These are phyloP conservation scores for Elsinoe perseae DNA, from an alignment of 2,329 filamentous ascomycete genomes.

Conservation along the genomic window DNA sequence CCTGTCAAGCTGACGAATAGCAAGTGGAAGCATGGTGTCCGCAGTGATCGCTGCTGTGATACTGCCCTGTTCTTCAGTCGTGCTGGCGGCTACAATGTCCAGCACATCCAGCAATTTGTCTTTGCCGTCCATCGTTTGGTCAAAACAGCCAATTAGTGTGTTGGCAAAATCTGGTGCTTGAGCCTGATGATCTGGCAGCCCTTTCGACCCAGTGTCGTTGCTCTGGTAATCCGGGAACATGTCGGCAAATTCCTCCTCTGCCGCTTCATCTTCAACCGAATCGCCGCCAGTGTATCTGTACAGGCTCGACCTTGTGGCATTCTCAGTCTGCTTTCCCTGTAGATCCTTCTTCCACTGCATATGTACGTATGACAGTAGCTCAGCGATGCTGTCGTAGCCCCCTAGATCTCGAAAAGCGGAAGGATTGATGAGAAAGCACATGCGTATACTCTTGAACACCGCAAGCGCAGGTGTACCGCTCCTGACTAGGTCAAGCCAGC, in stretches of 20 bases:
- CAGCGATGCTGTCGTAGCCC: slow-evolving; percentile 9
- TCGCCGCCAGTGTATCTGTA: slow-evolving; percentile 76
- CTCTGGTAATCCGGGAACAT: slow-evolving; percentile 59
- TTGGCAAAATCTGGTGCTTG: slow-evolving; percentile 23
- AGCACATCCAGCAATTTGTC: slow-evolving; percentile 21
- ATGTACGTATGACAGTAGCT: slow-evolving; percentile 10
- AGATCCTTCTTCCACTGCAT: slow-evolving; percentile 64
- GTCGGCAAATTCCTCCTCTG: slow-evolving; percentile 66
- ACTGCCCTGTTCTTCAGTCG: neutral
- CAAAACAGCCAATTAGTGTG: slow-evolving; percentile 22
- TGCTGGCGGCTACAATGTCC: slow-evolving; percentile 12
- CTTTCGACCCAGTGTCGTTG: neutral
- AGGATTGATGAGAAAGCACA: neutral
- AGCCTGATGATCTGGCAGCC: neutral
- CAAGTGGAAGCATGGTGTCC: neutral
- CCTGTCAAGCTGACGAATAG: slow-evolving; percentile 8
- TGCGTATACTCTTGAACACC: neutral
- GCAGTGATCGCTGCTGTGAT: neutral
- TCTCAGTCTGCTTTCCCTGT: slow-evolving; percentile 65
- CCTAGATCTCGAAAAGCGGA: neutral
- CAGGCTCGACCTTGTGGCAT: slow-evolving; percentile 64
- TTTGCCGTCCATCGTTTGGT: slow-evolving; percentile 18
- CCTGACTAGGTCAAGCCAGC: neutral
- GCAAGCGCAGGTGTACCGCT: neutral
- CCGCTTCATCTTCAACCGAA: slow-evolving; percentile 67